These are phyloP conservation scores for Oropetium thomaeum DNA, from an alignment of 176 grass and related monocot species.

Conservation along the genomic window DNA sequence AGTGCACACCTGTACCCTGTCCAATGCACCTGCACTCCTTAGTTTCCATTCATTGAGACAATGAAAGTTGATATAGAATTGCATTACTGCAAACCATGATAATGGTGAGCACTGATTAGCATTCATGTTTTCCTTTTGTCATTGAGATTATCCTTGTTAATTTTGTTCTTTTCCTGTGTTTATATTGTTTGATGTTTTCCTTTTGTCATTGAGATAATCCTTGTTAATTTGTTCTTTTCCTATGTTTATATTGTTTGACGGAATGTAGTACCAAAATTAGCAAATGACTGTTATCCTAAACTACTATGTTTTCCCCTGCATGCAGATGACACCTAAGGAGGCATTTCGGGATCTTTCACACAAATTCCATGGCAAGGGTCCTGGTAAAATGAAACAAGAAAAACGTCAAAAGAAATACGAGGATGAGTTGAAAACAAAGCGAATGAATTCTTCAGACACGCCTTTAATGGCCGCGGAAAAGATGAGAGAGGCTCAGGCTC, in stretches of 20 bases:
- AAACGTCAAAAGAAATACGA: conserved; percentile 77
- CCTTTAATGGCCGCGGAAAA: conserved; percentile 75
- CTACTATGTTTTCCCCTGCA: conserved; percentile 4
- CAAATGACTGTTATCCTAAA: conserved; percentile 9
- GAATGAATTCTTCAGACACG: conserved; percentile 82
- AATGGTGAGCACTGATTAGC: neutral
- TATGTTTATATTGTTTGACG: neutral
- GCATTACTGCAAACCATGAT: neutral
- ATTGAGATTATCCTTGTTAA: neutral
- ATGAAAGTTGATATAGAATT: neutral
- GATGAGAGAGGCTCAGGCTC: conserved; percentile 87
- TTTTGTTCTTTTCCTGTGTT: neutral
- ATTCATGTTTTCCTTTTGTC: neutral
- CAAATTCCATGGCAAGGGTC: conserved; percentile 94
- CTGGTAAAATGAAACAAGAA: conserved; percentile 89
- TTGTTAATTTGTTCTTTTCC: neutral
- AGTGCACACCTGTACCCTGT: conserved; percentile 16
- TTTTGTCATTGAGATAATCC: neutral
- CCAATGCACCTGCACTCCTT: neutral
- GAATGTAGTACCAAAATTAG: neutral
- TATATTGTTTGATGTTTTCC: too few species aligned
- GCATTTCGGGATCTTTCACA: conserved; percentile 83
- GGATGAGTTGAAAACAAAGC: conserved; percentile 79
- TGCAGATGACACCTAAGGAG: conserved; percentile 87
- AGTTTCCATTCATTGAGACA: neutral